A percentile compares a stretch with the other conserved stretches of the same genome.
phyloP scores from a whole-genome alignment of 2,329 filamentous ascomycete genomes.

The Epichloe brachyelytri region DNA sequence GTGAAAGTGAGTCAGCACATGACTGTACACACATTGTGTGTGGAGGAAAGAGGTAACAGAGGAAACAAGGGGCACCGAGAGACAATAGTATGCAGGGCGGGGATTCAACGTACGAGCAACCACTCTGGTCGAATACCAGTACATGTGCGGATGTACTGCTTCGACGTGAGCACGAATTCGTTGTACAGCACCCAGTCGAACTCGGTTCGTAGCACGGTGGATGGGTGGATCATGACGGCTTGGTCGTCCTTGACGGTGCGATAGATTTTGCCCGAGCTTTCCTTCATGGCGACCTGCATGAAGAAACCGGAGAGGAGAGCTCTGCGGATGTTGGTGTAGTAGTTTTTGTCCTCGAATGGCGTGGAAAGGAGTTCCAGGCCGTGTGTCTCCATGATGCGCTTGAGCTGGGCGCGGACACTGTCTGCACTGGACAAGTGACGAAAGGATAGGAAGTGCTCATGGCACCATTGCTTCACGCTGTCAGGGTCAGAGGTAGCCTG shows the following conservation, averaged over 20 bases:
- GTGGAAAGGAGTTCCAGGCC: conserved; percentile 79
- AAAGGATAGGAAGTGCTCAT: conserved; percentile 88
- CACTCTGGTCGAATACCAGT: conserved; percentile 88
- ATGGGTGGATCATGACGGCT: conserved; percentile 83
- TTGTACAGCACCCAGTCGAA: conserved; percentile 98
- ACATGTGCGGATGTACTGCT: conserved; percentile 94
- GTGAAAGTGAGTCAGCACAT: conserved; percentile 2
- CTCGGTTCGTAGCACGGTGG: conserved; percentile 76
- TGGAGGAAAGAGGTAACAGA: neutral
- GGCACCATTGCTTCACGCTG: conserved; percentile 84
- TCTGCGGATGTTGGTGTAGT: conserved; percentile 93
- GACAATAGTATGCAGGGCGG: neutral
- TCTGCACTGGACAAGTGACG: conserved; percentile 85
- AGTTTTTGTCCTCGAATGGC: conserved; percentile 86
- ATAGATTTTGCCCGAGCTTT: conserved; percentile 79
- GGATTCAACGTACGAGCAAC: conserved; percentile 54
- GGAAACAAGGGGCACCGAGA: neutral
- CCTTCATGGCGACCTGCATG: conserved; percentile 97
- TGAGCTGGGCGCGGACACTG: conserved; percentile 82
- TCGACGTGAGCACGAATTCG: conserved; percentile 93
- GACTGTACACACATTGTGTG: neutral
- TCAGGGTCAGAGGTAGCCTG: conserved; percentile 42
- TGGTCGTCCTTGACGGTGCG: conserved; percentile 95
- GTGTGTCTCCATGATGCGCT: conserved; percentile 92
- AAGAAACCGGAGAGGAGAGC: conserved; percentile 93